Evolutionary conservation across 495 filamentous ascomycete species (phyloP).

Genomic region (Daldinia loculata): DNA sequence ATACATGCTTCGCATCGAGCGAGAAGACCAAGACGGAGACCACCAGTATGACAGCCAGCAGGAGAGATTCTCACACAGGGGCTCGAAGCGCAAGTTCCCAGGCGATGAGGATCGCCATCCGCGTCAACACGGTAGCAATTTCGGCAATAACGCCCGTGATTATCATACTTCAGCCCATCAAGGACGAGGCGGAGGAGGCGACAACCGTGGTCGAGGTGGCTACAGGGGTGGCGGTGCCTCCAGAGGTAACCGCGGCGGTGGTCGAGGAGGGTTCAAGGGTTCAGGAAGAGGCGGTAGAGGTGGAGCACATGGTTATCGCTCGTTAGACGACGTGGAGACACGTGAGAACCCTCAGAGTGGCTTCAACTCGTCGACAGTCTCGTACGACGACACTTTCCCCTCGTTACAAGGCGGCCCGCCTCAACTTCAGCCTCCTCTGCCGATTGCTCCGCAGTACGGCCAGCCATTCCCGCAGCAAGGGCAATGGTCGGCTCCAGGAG

Average conservation of each 20-base stretch:
- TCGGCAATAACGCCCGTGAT: constrained; percentile 50
- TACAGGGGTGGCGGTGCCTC: constrained; percentile 36
- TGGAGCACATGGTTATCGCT: constrained; percentile 57
- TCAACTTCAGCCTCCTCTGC: constrained; percentile 29
- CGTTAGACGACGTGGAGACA: constrained; percentile 56
- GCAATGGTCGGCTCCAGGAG: constrained; percentile 35
- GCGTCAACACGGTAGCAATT: constrained; percentile 42
- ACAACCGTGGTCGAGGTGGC: constrained; percentile 54
- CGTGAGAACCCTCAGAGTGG: constrained; percentile 48
- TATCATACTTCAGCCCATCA: constrained; percentile 52
- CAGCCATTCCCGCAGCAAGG: constrained; percentile 41
- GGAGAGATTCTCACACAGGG: constrained; percentile 66
- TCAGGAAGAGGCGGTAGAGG: constrained; percentile 50
- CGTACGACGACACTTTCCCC: constrained; percentile 52
- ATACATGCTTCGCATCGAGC: constrained; percentile 79
- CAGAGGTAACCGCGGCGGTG: constrained; percentile 6
- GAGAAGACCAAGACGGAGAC: constrained; percentile 65
- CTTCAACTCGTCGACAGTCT: constrained; percentile 46
- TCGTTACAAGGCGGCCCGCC: constrained; percentile 29
- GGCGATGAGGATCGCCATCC: constrained; percentile 59
- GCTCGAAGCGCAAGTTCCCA: constrained; percentile 63
- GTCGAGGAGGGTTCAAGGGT: constrained; percentile 16
- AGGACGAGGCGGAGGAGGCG: constrained; percentile 58
- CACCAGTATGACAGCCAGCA: constrained; percentile 67
- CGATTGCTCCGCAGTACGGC: constrained; percentile 30